phyloP scores from a whole-genome alignment of 2,329 filamentous ascomycete species.

The Diaporthe ampelina region DNA sequence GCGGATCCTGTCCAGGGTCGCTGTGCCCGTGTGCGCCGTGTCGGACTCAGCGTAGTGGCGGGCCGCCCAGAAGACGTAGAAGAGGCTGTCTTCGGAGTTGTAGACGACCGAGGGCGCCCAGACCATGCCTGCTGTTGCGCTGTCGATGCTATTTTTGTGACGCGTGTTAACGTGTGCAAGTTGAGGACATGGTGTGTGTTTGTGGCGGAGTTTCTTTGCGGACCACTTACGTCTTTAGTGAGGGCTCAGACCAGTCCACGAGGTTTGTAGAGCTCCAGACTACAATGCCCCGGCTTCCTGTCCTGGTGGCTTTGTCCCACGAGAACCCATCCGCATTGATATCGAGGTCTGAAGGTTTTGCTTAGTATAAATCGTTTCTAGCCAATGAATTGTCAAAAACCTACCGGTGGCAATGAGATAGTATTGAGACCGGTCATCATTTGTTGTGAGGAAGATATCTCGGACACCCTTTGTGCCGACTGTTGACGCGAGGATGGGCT shows the following conservation, averaged over 20 bases:
- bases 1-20: slow-evolving; percentile 58
- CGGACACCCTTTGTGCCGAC: slow-evolving; percentile 53
- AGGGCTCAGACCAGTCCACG: slow-evolving; percentile 52
- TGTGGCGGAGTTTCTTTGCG: not conserved
- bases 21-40: slow-evolving; percentile 58
- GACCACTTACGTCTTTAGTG: slow-evolving; percentile 43
- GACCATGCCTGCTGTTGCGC: slow-evolving; percentile 53
- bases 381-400: no score
- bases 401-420: slow-evolving; percentile 51
- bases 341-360: slow-evolving; percentile 49
- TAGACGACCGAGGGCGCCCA: slow-evolving; percentile 56
- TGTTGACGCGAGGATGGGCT: slow-evolving; percentile 50
- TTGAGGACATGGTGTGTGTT: not conserved
- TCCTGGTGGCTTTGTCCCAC: slow-evolving; percentile 53
- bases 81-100: slow-evolving; percentile 54
- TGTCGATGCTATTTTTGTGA: slow-evolving; percentile 48
- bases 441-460: slow-evolving; percentile 53
- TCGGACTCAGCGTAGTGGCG: slow-evolving; percentile 60
- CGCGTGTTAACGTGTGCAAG: not conserved
- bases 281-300: slow-evolving; percentile 53
- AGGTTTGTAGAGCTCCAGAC: slow-evolving; percentile 54
- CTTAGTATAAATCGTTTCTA: not conserved
- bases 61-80: slow-evolving; percentile 64
- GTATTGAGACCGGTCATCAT: slow-evolving; percentile 51
- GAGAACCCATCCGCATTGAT: slow-evolving; percentile 52